Conservation (phyloP, 1,284 basidiomycete species). For the Prillingera fragicola region DNA sequence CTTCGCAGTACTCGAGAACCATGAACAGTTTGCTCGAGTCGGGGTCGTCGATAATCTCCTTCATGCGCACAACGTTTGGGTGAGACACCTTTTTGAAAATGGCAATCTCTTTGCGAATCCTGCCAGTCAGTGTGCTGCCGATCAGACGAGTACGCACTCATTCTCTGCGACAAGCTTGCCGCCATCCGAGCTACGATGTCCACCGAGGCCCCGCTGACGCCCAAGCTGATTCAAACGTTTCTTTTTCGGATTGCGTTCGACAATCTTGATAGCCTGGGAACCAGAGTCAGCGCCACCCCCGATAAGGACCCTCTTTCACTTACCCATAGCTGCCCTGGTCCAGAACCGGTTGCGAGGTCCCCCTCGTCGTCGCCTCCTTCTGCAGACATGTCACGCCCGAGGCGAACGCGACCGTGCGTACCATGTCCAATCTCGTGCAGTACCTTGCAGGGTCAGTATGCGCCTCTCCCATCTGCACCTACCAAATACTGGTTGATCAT, state of each 20-base stretch:
- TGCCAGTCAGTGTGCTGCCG: conserved; percentile 28
- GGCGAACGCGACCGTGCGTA: conserved; percentile 73
- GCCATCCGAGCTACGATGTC: conserved; percentile 49
- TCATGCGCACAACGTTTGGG: conserved; percentile 82
- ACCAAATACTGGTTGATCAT: conserved; percentile 73
- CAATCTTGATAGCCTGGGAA: conserved; percentile 77
- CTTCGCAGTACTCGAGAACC: conserved; percentile 93
- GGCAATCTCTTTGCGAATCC: conserved; percentile 77
- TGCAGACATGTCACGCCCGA: conserved; percentile 58
- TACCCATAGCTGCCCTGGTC: conserved; percentile 14
- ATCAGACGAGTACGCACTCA: conserved; percentile 28
- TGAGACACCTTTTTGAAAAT: conserved; percentile 97
- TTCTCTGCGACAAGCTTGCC: conserved; percentile 51
- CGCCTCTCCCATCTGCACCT: conserved; percentile 13
- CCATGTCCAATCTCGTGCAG: conserved; percentile 64
- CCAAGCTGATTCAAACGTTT: conserved; percentile 55
- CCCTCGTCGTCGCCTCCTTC: conserved; percentile 14
- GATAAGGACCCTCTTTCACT: conserved; percentile 10
- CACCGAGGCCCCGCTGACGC: conserved; percentile 22
- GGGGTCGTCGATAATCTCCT: conserved; percentile 93
- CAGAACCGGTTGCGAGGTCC: conserved; percentile 15
- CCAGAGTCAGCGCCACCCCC: not conserved
- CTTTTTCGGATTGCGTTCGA: conserved; percentile 62
- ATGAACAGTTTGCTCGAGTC: conserved; percentile 87
- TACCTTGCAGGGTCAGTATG: no score